These are phyloP conservation scores for Prunus campanulata DNA, from an alignment of 306 rosid genomes.

Conservation along the genomic window DNA sequence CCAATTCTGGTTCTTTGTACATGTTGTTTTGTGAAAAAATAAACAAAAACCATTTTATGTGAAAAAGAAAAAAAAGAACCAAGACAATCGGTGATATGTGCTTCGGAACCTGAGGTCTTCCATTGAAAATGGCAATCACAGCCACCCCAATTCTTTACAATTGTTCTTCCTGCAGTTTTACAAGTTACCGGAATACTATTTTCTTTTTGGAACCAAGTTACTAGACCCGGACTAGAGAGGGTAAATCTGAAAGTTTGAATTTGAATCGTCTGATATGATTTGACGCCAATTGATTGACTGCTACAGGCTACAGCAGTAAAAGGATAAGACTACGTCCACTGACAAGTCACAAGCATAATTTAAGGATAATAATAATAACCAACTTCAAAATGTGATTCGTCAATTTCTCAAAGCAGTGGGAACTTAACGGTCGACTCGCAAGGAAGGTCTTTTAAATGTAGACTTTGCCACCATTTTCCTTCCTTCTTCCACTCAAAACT, in stretches of 20 bases:
- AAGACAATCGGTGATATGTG: no score
- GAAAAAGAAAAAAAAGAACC: no score
- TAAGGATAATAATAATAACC: no score
- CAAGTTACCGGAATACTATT: background rate
- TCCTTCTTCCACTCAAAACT: background rate
- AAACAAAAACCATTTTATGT: no score
- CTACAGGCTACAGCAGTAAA: background rate
- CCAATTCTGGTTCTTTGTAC: no score
- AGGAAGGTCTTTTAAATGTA: background rate
- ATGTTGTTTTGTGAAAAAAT: no score
- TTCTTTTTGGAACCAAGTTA: background rate
- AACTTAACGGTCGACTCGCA: slow-evolving; percentile 1
- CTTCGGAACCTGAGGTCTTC: background rate
- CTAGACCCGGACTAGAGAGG: background rate
- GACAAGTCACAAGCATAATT: background rate
- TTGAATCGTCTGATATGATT: background rate
- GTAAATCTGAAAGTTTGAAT: slow-evolving; percentile 17
- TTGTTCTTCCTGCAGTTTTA: background rate
- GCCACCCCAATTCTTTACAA: no score
- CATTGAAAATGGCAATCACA: background rate
- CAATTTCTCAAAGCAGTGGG: background rate
- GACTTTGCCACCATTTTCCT: background rate
- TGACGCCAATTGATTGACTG: background rate
- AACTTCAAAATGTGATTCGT: no score
- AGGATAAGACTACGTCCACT: background rate